Base-by-base conservation (phyloP, 805 yeast species). In the Candida ficus region DNA sequence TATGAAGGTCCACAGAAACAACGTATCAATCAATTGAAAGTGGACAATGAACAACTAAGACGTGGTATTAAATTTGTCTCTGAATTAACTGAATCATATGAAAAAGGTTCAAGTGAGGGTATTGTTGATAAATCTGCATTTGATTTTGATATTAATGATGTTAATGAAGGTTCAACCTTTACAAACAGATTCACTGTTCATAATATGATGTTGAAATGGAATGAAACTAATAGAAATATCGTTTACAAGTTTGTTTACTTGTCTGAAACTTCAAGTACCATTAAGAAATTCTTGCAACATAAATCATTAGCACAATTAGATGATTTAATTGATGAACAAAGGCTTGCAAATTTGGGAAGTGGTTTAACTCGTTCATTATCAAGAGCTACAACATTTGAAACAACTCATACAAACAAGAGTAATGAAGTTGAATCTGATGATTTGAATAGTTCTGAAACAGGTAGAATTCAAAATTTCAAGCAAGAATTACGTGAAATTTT, bases 191-290 rank as follows among this genome's bases (percentile, higher is more conserved):
- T 83, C 58, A 75, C 80, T 44, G 63, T 87, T 18, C 89, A 88
- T 49, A 77, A 82, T 41, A 70, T 87, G 58, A 76, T 80, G 51
- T 56, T 89, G 49, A 83, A 79, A 49, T 89, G 96, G 96, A 82
- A 84, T 58, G 80, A 83, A 45, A 56, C 64, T 4, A 71, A 80
- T 9, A 66, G 96, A 41, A 78, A 88, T 52, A 64, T 75, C 11
- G 63, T 87, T 33, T 72, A 75, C 56, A 72, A 77, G 33, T 86
- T 83, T 52, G 56, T 79, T 19, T 74, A 75, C 42, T 63, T 72
- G 34, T 58, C 76, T 25, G 70, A 67, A 10, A 57, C 70, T 38
- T 61, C 76, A 19, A 62, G 66, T 19, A 73, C 75, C 10, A 60
- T 66, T 25, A 48, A 63, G 1, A 67, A 66, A 37, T 72, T 72